Evolutionary conservation across 805 yeast genomes (phyloP).

Genomic region (Limtongia smithiae): DNA sequence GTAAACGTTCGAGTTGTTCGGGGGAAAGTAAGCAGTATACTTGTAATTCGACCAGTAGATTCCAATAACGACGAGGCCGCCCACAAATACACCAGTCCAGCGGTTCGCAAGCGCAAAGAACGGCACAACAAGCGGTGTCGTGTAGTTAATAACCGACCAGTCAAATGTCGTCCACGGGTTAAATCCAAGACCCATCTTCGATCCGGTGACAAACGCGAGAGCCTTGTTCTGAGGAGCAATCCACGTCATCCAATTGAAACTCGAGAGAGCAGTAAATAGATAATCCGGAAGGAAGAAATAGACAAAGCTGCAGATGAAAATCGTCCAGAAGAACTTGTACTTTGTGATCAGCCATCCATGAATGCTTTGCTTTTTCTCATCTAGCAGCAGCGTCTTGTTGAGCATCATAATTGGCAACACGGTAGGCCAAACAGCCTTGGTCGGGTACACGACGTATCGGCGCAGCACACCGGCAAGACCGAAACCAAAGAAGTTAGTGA

Average conservation of each 20-base stretch:
- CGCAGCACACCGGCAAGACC: conserved; percentile 63
- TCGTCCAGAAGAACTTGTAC: conserved; percentile 46
- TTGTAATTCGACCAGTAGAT: conserved; percentile 17
- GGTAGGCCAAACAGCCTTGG: conserved; percentile 62
- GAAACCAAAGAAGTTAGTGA: conserved; percentile 59
- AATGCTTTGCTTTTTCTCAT: conserved; percentile 11
- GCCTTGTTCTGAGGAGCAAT: conserved; percentile 52
- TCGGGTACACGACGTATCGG: conserved; percentile 58
- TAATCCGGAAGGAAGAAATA: conserved; percentile 63
- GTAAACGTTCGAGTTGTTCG: conserved; percentile 12
- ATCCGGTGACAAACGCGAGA: conserved; percentile 64
- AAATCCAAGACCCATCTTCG: conserved; percentile 58
- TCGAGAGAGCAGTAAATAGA: conserved; percentile 55
- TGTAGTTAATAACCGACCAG: conserved; percentile 42
- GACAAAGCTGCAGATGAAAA: conserved; percentile 41
- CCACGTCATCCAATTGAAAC: conserved; percentile 62
- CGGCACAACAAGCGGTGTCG: conserved; percentile 16
- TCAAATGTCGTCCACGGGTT: conserved; percentile 62
- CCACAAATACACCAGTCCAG: conserved; percentile 11
- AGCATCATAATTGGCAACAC: conserved; percentile 58
- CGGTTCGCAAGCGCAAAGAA: conserved; percentile 13
- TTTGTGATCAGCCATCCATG: conserved; percentile 61
- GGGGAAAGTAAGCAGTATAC: conserved; percentile 19
- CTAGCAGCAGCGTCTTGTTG: conserved; percentile 41
- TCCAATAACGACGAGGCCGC: conserved; percentile 9